These are phyloP conservation scores for Cladophialophora yegresii DNA, from an alignment of 2,329 filamentous ascomycete genomes.

Conservation along the genomic window DNA sequence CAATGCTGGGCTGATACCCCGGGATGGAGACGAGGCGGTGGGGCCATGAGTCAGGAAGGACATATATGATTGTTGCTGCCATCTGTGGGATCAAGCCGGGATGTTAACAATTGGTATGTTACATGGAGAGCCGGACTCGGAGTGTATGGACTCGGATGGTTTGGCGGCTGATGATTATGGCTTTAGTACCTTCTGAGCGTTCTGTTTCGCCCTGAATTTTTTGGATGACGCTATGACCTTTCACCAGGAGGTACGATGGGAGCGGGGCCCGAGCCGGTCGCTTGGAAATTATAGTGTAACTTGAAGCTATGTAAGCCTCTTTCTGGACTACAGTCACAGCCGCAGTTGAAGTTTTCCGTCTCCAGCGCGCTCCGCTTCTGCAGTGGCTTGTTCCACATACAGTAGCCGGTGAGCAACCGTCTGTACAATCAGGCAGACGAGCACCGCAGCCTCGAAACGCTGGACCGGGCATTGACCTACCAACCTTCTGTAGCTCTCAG, in stretches of 20 bases:
- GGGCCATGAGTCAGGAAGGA: background rate
- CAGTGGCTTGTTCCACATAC: background rate
- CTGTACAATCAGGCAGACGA: background rate
- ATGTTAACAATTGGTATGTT: background rate
- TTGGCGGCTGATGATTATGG: background rate
- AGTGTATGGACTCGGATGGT: background rate
- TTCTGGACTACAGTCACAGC: background rate
- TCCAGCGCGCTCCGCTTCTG: background rate
- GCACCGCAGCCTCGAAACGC: background rate
- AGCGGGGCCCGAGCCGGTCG: background rate
- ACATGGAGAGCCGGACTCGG: background rate
- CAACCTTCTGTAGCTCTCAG: too few species aligned
- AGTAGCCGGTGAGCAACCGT: background rate
- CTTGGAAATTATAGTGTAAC: background rate
- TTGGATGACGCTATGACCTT: background rate
- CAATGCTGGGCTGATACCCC: slow-evolving; percentile 24
- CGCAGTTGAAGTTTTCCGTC: background rate
- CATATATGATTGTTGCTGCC: background rate
- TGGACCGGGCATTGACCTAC: too few species aligned
- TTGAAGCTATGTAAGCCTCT: background rate
- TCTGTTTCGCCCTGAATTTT: background rate
- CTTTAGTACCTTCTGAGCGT: background rate
- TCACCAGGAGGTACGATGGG: background rate
- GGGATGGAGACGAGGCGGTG: background rate
- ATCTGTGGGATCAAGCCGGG: background rate